A percentile compares a stretch with the other conserved stretches of the same genome.
Evolutionary conservation across 225 moss, liverwort and hornwort species (phyloP).

Genomic region (Antitrichia curtipendula): DNA sequence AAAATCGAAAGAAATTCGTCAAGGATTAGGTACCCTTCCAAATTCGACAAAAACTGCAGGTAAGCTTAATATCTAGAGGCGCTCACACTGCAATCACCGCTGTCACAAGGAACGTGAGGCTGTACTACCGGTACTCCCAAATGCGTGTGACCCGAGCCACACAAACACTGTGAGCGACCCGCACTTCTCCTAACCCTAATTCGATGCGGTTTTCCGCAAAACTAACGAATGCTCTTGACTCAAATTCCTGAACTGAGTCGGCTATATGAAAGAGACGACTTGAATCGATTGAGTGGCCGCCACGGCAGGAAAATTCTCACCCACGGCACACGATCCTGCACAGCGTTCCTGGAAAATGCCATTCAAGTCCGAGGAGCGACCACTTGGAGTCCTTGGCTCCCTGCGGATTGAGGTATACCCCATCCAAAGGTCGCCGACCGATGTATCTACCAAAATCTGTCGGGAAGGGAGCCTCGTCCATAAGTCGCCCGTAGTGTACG

Average conservation of each 20-base stretch:
- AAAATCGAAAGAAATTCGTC: background rate
- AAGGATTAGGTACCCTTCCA: background rate
- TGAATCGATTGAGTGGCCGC: background rate
- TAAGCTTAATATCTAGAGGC: no score
- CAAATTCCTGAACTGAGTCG: background rate
- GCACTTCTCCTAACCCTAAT: background rate
- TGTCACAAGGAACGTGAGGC: background rate
- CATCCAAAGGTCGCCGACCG: background rate
- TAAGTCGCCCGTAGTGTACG: background rate
- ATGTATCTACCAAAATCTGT: background rate
- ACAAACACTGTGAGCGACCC: background rate
- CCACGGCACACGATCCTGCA: background rate
- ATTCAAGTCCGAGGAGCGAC: background rate
- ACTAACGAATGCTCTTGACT: background rate
- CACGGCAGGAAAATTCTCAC: background rate
- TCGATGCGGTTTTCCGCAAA: background rate
- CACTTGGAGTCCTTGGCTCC: no score
- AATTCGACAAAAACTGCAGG: background rate
- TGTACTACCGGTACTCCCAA: background rate
- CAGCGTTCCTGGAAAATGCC: background rate
- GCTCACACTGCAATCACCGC: background rate
- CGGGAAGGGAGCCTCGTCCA: background rate
- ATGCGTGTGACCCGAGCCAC: background rate
- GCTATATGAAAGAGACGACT: background rate
- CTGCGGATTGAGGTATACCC: background rate